These are phyloP conservation scores for Pseudevernia furfuracea DNA, from an alignment of 495 filamentous ascomycete genomes.

Conservation along the genomic window DNA sequence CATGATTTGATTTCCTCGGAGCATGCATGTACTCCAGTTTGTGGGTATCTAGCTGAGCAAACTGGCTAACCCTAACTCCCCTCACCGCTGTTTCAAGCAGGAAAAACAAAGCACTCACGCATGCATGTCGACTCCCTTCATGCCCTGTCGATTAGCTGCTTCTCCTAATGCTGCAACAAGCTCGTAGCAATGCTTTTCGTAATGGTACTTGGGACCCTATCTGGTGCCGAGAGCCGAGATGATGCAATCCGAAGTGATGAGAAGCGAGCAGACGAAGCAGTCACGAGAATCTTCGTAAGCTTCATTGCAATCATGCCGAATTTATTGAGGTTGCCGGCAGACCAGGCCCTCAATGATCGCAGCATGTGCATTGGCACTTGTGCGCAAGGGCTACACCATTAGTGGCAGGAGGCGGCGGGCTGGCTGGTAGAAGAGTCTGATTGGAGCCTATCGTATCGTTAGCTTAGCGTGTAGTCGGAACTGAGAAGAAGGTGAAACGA, in stretches of 20 bases:
- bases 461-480: not conserved
- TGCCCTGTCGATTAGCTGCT: not conserved
- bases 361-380: slow-evolving; percentile 18
- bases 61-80: not conserved
- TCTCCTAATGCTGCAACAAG: not conserved
- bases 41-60: not conserved
- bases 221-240: not conserved
- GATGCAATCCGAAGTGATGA: not conserved
- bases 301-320: not conserved
- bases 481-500: not conserved
- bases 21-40: not conserved
- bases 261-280: not conserved
- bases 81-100: not conserved
- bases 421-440: not conserved
- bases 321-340: not conserved
- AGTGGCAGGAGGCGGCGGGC: not conserved
- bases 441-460: not conserved
- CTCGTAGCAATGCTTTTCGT: not conserved
- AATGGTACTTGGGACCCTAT: not conserved
- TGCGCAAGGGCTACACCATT: not conserved
- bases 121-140: not conserved
- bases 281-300: not conserved
- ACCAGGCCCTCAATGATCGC: slow-evolving; percentile 8
- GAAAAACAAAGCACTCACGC: not conserved
- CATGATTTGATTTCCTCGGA: not conserved